Evolutionary conservation across 257 asterid species (phyloP).

Genomic region (Nicotiana undulata): DNA sequence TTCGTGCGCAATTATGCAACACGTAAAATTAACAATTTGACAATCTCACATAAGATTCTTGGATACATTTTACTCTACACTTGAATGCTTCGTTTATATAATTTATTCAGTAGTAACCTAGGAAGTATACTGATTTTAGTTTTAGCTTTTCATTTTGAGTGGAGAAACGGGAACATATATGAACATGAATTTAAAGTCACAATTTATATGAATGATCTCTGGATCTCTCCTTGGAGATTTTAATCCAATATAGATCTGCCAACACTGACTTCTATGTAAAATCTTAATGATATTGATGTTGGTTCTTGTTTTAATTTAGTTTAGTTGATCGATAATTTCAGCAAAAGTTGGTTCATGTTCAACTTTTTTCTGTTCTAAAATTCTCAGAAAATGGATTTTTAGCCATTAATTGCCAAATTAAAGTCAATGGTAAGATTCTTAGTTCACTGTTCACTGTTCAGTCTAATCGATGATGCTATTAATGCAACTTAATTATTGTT

Average conservation of each 20-base stretch:
- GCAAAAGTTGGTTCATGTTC: too few species aligned
- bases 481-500: too few species aligned
- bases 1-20: too few species aligned
- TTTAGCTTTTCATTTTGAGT: neutral
- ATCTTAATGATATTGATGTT: neutral
- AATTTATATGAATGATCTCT: neutral
- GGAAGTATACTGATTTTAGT: neutral
- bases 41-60: neutral
- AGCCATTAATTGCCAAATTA: neutral
- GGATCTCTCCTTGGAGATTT: neutral
- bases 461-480: too few species aligned
- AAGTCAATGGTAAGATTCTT: neutral
- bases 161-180: neutral
- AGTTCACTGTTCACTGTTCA: neutral
- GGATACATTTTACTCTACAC: neutral
- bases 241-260: too few species aligned
- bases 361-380: too few species aligned
- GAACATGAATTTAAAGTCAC: neutral
- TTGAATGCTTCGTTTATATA: neutral
- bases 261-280: neutral
- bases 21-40: neutral
- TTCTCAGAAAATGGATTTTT: too few species aligned
- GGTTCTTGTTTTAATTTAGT: neutral
- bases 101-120: neutral
- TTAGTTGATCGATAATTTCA: too few species aligned